Evolutionary conservation across 2,329 filamentous ascomycete species (phyloP), one percentile per base, ranked within the genome.

Genomic region (Beauveria sp.): DNA sequence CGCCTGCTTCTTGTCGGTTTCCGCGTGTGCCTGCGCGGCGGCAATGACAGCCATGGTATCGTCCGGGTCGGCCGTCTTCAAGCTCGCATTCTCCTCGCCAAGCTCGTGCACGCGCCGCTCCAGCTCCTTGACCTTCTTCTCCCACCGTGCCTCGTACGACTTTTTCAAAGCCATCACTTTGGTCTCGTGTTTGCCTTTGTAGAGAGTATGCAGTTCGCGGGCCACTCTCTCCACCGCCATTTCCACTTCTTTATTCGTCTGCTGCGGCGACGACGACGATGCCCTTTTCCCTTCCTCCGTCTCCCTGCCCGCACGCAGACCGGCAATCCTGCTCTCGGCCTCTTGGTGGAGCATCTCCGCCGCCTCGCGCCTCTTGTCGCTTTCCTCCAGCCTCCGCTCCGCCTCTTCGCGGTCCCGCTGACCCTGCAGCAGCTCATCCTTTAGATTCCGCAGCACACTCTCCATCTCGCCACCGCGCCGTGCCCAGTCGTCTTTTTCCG

Each of bases 101-200:
- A 93, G 80, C 48, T 88, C 84, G 51, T 86, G 85, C 48, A 96
- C 80, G 64, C 85, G 86, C 20, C 73, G 72, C 73, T 96, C 90
- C 3, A 96, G 83, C 67, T 93, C 90, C 59, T 84, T 84, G 61
- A 93, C 84, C 70, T 89, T 90, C 80, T 96, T 96, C 75, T 96
- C 91, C 84, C 91, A 94, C 59, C 93, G 87, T 52, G 84, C 84
- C 73, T 97, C 91, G 76, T 97, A 89, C 64, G 84, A 87, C 75
- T 88, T 87, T 77, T 88, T 97, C 65, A 99, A 80, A 4, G 92
- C 93, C 1, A 90, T 84, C 50, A 97, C 93, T 78, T 99, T 99
- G 64, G 88, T 91, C 77, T 97, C 93, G 72, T 99, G 94, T 77
- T 99, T 99, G 71, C 89, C 87, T 78, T 97, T 97, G 82, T 99